Evolutionary conservation across 2,329 filamentous ascomycete species (phyloP), one percentile per base, ranked within the genome.

Genomic region (Fusarium keratoplasticum): DNA sequence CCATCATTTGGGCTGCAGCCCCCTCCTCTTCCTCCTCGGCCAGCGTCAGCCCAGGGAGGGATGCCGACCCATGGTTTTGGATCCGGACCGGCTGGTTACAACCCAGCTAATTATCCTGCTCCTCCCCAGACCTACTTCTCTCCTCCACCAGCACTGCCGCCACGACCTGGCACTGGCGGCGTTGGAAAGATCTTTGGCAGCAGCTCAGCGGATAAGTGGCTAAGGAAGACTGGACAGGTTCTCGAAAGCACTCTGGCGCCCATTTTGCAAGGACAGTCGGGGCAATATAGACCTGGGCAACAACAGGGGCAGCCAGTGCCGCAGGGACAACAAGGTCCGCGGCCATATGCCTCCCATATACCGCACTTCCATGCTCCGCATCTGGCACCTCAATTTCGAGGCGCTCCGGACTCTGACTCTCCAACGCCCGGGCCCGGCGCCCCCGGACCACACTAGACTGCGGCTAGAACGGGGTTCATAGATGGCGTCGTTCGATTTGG

Each of bases 211-310:
- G 77, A 80, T 66, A 82, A 80, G 63, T 82, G 81, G 78, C 59
- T 83, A 14, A 80, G 78, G 60, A 83, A 81, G 75, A 83, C 82
- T 29, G 80, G 79, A 27, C 77, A 81, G 54, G 79, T 78, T 14
- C 69, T 84, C 25, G 82, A 83, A 70, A 81, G 74, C 55, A 81
- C 76, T 36, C 69, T 82, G 52, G 81, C 79, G 25, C 75, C 80
- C 4, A 79, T 81, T 44, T 61, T 80, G 54, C 80, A 81, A 58
- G 72, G 64, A 14, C 71, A 75, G 20, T 33, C 61, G 10, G 61
- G 65, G 31, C 44, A 65, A n/a, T 63, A 75, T 55, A 69, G 66
- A 33, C 73, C 69, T 27, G 63, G 69, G 38, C 47, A 52, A 20
- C 47, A 52, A 20, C 47, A 52, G 27, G 47, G 47, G 27, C 47